A percentile compares a stretch with the other conserved stretches of the same genome.
Conservation (phyloP, 2,329 filamentous ascomycete genomes). For the Trichophyton simii region DNA sequence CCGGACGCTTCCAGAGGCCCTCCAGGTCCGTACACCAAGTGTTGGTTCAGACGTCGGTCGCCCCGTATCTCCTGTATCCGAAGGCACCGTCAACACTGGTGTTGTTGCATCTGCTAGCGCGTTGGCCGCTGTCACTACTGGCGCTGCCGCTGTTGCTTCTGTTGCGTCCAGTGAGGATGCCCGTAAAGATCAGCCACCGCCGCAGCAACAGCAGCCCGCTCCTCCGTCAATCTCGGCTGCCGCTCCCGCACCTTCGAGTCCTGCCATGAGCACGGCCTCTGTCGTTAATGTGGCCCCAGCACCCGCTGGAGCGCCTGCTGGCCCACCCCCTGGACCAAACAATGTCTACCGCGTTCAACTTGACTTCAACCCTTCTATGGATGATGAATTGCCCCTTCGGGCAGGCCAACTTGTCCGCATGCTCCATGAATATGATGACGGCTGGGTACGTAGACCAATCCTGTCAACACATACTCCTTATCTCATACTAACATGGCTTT, state of each 20-base stretch:
- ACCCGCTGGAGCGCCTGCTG: constrained; percentile 38
- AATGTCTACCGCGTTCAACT: constrained; percentile 87
- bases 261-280: constrained; percentile 17
- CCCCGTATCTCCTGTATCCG: constrained; percentile 26
- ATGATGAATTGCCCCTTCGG: constrained; percentile 74
- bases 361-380: constrained; percentile 84
- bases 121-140: constrained; percentile 28
- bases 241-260: constrained; percentile 16
- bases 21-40: constrained; percentile 23
- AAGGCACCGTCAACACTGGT: constrained; percentile 24
- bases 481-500: constrained; percentile 22
- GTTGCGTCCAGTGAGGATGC: constrained; percentile 16
- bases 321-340: constrained; percentile 34
- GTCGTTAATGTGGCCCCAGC: constrained; percentile 44
- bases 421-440: constrained; percentile 93
- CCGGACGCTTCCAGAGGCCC: constrained; percentile 8
- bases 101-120: constrained; percentile 32
- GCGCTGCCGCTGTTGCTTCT: constrained; percentile 16
- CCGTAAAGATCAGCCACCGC: constrained; percentile 9
- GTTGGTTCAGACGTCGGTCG: constrained; percentile 33
- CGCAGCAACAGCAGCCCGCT: background rate
- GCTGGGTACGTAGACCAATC: constrained; percentile 59
- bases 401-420: constrained; percentile 77
- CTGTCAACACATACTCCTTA: background rate
- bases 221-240: constrained; percentile 12